These are phyloP conservation scores for Apostasia ramifera DNA, from an alignment of 106 monocot species.

Conservation along the genomic window DNA sequence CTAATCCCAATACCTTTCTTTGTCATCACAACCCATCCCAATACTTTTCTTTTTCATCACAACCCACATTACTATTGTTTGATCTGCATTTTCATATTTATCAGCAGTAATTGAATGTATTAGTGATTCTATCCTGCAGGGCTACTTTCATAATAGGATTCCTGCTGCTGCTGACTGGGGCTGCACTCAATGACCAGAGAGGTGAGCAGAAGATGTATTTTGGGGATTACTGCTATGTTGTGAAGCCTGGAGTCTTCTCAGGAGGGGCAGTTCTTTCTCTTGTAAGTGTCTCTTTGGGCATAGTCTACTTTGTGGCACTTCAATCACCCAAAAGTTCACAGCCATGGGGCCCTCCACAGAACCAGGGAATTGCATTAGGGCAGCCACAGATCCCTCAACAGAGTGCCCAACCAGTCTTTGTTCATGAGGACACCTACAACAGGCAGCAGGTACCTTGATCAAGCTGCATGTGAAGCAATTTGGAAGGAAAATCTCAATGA, in stretches of 20 bases:
- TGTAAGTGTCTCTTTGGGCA: conserved; percentile 44
- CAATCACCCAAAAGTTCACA: conserved; percentile 24
- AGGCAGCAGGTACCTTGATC: conserved; percentile 34
- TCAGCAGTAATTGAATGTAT: no score
- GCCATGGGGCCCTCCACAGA: conserved; percentile 9
- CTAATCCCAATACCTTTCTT: no score
- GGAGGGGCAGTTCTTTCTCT: conserved; percentile 55
- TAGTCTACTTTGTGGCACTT: conserved; percentile 52
- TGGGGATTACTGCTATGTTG: conserved; percentile 61
- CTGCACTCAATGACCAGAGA: conserved; percentile 60
- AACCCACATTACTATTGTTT: no score
- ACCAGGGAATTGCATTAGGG: conserved; percentile 76
- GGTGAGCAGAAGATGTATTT: conserved; percentile 51
- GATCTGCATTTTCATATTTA: no score
- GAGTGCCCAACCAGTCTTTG: conserved; percentile 40
- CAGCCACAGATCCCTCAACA: conserved; percentile 53
- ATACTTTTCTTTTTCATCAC: no score
- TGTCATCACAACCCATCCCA: no score
- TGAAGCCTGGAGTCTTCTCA: conserved; percentile 74
- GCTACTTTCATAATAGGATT: conserved; percentile 69
- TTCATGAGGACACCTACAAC: conserved; percentile 53
- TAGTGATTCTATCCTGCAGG: conserved; percentile 30
- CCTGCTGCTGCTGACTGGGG: conserved; percentile 60
- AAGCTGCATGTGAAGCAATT: no score
- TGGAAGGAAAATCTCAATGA: no score